phyloP scores from a whole-genome alignment of 306 rosid genomes.

The Ochetophila trinervis region DNA sequence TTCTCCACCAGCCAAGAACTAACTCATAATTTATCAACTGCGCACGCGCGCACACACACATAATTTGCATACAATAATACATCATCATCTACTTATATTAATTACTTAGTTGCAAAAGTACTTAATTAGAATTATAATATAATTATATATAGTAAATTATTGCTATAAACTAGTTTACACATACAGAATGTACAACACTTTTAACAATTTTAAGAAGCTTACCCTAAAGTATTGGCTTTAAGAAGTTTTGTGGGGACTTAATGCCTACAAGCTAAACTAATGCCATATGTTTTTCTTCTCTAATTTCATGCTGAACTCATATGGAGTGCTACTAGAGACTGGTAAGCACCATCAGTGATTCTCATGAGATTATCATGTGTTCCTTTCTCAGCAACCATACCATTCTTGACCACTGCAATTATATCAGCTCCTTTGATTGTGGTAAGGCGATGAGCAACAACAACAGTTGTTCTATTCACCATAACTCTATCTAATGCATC shows the following conservation, averaged over 20 bases:
- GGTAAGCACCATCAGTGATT: slow-evolving; percentile 62
- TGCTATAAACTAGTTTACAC: too few relatives aligned
- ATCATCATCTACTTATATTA: too few relatives aligned
- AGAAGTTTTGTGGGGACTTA: too few relatives aligned
- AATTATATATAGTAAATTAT: too few relatives aligned
- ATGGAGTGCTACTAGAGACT: slow-evolving; percentile 77
- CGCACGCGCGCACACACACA: neutral
- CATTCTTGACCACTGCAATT: slow-evolving; percentile 73
- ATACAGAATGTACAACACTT: too few relatives aligned
- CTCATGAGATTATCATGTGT: slow-evolving; percentile 66
- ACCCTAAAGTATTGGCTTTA: neutral
- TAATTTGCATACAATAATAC: too few relatives aligned
- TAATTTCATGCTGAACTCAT: slow-evolving; percentile 26
- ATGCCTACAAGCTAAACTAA: too few relatives aligned
- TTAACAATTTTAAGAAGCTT: too few relatives aligned
- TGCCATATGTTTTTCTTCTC: neutral
- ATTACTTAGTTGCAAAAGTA: too few relatives aligned
- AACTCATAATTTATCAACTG: slow-evolving; percentile 38
- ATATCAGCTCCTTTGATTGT: slow-evolving; percentile 74
- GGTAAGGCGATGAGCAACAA: slow-evolving; percentile 78
- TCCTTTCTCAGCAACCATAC: slow-evolving; percentile 71
- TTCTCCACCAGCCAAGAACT: slow-evolving; percentile 21
- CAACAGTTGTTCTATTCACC: slow-evolving; percentile 73
- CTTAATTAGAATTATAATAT: too few relatives aligned
- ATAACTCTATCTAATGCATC: slow-evolving; percentile 79